Evolutionary conservation across 2,329 filamentous ascomycete genomes (phyloP), one percentile per base, ranked within the genome.

Genomic region (Teratosphaeria nubilosa): DNA sequence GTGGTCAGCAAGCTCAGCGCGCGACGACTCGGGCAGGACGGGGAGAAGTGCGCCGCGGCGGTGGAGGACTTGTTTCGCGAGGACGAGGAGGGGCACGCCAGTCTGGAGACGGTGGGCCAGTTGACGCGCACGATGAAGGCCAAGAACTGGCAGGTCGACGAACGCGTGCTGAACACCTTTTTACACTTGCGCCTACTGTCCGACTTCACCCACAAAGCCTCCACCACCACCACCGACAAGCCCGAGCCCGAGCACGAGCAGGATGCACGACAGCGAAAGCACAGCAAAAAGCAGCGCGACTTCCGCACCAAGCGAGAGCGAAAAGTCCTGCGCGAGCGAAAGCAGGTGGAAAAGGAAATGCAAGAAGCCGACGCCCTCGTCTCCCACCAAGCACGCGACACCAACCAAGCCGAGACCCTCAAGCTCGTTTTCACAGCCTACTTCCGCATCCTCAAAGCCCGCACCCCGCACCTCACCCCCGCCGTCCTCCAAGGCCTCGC

Each of bases 341-440:
- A 94, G 73, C 82, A 82, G 0, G 82, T 96, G 1, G 89, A 95
- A 64, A 95, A 96, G 72, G 92, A 97, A 68, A 91, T 99, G 86
- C 86, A 86, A 52, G 86, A 92, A 68, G 92, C 94, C 1, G 91
- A 97, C 71, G 94, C 94, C 1, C 80, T 88, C 4, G 92, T 97
- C 60, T 88, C 86, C 64, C 88, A 96, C 68, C 92, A 99, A 73
- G 91, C 96, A 73, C 84, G 90, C 55, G 94, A 97, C 69, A 85
- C 87, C 66, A 94, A 95, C 81, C 94, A 99, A 74, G 88, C 90
- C 5, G 95, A 99, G 74, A 96, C 91, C 1, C 77, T 99, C 55
- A 99, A 97, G 76, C 81, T 96, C 59, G 94, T 99, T 11, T 99
- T 99, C 70, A 89, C 89, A 16, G 87, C 86, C 1, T 99, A 99